These are phyloP conservation scores for Volutella citrinella DNA, from an alignment of 2,329 filamentous ascomycete species.

Conservation along the genomic window DNA sequence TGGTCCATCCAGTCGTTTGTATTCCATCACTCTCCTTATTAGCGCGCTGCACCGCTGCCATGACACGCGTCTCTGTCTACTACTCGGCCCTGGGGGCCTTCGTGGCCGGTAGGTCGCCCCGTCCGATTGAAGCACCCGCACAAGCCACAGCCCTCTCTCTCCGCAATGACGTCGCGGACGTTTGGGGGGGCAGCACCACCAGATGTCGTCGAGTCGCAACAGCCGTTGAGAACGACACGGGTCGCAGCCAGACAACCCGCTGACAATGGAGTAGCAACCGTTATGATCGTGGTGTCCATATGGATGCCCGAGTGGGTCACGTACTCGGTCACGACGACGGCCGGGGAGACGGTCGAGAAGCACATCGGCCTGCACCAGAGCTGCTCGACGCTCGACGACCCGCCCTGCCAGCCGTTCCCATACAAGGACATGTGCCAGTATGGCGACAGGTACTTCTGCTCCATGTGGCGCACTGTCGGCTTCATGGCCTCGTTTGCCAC, in stretches of 20 bases:
- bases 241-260: too few species aligned
- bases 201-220: too few species aligned
- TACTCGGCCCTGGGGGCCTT: slow-evolving; percentile 40
- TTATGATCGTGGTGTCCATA: slow-evolving; percentile 68
- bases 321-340: slow-evolving; percentile 53
- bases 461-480: slow-evolving; percentile 83
- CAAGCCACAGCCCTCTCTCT: too few species aligned
- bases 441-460: slow-evolving; percentile 73
- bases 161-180: slow-evolving; percentile 23
- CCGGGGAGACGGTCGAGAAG: slow-evolving; percentile 48
- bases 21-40: slow-evolving; percentile 1
- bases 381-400: slow-evolving; percentile 68
- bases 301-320: slow-evolving; percentile 69
- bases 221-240: background rate
- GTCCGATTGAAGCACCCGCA: too few species aligned
- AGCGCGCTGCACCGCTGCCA: slow-evolving; percentile 18
- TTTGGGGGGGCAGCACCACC: background rate
- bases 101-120: slow-evolving; percentile 37
- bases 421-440: slow-evolving; percentile 31
- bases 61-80: slow-evolving; percentile 45
- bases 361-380: slow-evolving; percentile 76
- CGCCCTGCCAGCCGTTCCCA: slow-evolving; percentile 50
- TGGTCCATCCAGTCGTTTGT: too few species aligned
- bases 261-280: slow-evolving; percentile 54
- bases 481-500: slow-evolving; percentile 85